phyloP scores from a whole-genome alignment of 768 basidiomycete genomes.

The Tremella mesenterica region DNA sequence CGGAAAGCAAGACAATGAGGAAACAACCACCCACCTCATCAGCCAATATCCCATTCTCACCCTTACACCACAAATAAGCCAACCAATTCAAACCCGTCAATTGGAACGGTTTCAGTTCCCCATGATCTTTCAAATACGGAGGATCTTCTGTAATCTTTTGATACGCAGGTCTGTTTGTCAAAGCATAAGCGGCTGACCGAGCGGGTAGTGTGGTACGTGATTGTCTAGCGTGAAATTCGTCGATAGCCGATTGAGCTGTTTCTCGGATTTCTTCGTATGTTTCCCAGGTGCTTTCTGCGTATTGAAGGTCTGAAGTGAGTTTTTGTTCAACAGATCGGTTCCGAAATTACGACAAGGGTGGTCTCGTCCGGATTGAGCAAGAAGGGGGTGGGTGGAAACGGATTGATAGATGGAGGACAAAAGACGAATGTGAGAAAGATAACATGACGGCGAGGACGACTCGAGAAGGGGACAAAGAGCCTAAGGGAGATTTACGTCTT shows the following conservation, averaged over 20 bases:
- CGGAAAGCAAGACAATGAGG: no score
- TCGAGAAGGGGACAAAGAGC: no score
- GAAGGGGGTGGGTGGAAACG: not conserved
- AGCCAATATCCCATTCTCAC: constrained; percentile 92
- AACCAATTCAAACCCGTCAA: constrained; percentile 97
- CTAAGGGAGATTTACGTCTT: no score
- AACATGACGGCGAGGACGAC: no score
- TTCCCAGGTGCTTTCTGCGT: constrained; percentile 96
- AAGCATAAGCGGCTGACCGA: constrained; percentile 64
- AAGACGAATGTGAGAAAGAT: no score
- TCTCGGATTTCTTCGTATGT: constrained; percentile 61
- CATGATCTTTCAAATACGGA: constrained; percentile 74
- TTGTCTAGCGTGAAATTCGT: constrained; percentile 67
- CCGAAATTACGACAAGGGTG: no score
- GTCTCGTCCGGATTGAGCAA: no score
- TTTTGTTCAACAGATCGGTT: no score
- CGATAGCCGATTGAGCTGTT: constrained; percentile 69
- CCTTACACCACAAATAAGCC: constrained; percentile 89
- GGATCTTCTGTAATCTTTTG: constrained; percentile 79
- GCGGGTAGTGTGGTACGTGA: constrained; percentile 72
- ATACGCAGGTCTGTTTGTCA: constrained; percentile 65
- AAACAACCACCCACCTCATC: constrained; percentile 61
- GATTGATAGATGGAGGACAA: no score
- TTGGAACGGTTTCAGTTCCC: constrained; percentile 93
- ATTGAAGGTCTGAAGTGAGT: constrained; percentile 55